A percentile compares a stretch with the other conserved stretches of the same genome.
phyloP scores from a whole-genome alignment of 805 yeast species.

The Myxozyma neotropica region DNA sequence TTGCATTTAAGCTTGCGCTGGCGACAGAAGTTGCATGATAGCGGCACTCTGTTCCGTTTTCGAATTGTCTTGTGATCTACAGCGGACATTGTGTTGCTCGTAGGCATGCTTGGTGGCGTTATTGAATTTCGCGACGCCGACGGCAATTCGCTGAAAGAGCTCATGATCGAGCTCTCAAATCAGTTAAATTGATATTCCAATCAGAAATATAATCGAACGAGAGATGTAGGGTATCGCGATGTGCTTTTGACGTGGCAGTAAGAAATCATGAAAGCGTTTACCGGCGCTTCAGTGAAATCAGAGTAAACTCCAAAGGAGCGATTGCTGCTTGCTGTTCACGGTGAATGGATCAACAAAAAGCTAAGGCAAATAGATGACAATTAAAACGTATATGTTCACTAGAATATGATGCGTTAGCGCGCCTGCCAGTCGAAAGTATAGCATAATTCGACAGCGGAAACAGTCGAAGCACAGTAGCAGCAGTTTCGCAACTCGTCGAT shows the following conservation, averaged over 20 bases:
- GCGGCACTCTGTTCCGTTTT: constrained; percentile 40
- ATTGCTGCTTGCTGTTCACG: not conserved
- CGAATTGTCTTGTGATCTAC: constrained; percentile 32
- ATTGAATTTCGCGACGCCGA: not conserved
- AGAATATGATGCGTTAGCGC: too few relatives aligned
- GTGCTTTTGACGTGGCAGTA: not conserved
- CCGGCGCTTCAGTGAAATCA: not conserved
- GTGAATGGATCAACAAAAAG: too few relatives aligned
- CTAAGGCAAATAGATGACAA: too few relatives aligned
- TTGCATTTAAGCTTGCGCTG: constrained; percentile 43
- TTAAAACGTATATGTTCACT: too few relatives aligned
- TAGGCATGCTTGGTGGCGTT: constrained; percentile 6
- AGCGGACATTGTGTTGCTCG: constrained; percentile 1
- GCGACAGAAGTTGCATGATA: constrained; percentile 42
- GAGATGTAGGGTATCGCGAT: not conserved
- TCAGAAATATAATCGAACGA: not conserved
- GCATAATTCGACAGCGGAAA: too few relatives aligned
- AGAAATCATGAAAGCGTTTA: not conserved
- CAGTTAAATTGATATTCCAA: not conserved
- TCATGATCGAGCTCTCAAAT: not conserved
- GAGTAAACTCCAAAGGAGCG: not conserved
- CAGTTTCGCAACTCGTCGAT: too few relatives aligned
- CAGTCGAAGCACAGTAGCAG: too few relatives aligned
- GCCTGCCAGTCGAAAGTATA: too few relatives aligned
- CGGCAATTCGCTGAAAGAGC: not conserved